A percentile compares a stretch with the other conserved stretches of the same genome.
These are phyloP conservation scores for Albizia julibrissin DNA, from an alignment of 306 rosid genomes.

Conservation along the genomic window DNA sequence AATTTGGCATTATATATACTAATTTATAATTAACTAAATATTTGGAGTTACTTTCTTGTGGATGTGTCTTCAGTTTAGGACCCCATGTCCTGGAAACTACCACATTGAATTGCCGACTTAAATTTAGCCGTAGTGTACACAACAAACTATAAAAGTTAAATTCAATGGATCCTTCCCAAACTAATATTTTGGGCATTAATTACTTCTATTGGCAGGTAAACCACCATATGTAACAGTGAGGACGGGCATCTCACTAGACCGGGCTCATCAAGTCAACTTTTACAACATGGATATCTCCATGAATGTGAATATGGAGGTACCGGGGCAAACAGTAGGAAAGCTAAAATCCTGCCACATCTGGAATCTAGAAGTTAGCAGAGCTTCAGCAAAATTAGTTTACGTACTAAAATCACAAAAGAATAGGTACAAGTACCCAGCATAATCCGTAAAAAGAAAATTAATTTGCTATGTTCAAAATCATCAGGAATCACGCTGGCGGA, in stretches of 20 bases:
- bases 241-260: neutral
- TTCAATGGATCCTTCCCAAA: neutral
- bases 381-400: constrained; percentile 25
- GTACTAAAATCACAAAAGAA: neutral
- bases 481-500: constrained; percentile 53
- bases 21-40: neutral
- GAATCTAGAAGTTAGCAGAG: constrained; percentile 5
- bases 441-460: neutral
- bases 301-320: neutral
- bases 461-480: constrained; percentile 1
- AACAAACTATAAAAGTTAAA: neutral
- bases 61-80: neutral
- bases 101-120: neutral
- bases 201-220: neutral
- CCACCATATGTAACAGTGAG: constrained; percentile 1
- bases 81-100: neutral
- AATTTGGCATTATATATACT: neutral
- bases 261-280: neutral
- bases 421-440: constrained; percentile 15
- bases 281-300: neutral
- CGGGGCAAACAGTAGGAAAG: neutral
- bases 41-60: neutral
- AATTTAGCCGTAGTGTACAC: neutral
- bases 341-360: neutral
- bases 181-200: neutral